Evolutionary conservation across 257 asterid genomes (phyloP), one percentile per base, ranked within the genome.

Genomic region (Haberlea rhodopensis): DNA sequence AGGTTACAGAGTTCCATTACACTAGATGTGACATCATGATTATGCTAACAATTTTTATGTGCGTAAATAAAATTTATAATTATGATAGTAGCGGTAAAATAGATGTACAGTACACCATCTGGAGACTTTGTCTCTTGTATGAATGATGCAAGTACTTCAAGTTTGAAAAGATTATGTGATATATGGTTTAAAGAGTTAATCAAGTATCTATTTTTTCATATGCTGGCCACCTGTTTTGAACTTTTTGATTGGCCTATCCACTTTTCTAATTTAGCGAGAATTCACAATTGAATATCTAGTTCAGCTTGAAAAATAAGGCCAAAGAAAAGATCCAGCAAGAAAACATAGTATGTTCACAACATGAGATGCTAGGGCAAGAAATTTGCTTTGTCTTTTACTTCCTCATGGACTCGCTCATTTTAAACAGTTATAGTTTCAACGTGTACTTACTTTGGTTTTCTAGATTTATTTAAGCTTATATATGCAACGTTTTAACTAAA

Each of bases 371-470:
- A 32, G 57, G 45, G 32, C 48, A 60, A 21, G 19, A 59, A 46
- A 29, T 22, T 53, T 34, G 43, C 22, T 18, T 43, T 26, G 21
- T 57, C 7, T 48, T 40, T 66, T 16, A 1, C 46, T 20, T 5
- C 26, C 6, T 46, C 9, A 4, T 6, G 8, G 23, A 29, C 32
- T 11, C 27, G 1, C 60, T 26, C 21, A 23, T 23, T 7, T 1
- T 18, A 55, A 66, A 23, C 29, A 15, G 13, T 8, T 57, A 2
- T n/a, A 8, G 13, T 43, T 43, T 13, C 18, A 23, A n/a, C 5
- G 31, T 34, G 18, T 70, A 24, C 8, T 63, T 24, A 20, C 56
- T 71, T n/a, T 60, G 60, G 34, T 57, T 8, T 32, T 59, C 51
- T 32, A 34, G 27, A 31, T 23, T 8, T 46, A 2, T 25, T 62